A percentile compares a stretch with the other conserved stretches of the same genome.
phyloP scores from a whole-genome alignment of 441 rosid genomes.

The Flueggea neowawraea region DNA sequence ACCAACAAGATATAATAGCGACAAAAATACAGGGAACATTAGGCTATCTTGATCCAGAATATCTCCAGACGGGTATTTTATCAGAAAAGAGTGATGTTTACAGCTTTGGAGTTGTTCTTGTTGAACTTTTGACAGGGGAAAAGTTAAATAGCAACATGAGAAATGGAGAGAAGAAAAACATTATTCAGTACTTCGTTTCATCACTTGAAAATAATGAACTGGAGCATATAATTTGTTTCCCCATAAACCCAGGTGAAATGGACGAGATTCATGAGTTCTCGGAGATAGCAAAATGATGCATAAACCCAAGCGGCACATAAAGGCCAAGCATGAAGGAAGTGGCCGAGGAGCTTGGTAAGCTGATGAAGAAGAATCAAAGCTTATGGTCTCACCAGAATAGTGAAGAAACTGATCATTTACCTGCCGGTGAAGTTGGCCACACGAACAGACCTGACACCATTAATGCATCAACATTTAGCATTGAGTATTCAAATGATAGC shows the following conservation, averaged over 20 bases:
- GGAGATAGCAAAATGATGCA: constrained; percentile 20
- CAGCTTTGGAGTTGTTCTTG: constrained; percentile 32
- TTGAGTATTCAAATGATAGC: no score
- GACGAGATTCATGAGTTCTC: constrained; percentile 26
- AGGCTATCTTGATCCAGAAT: constrained; percentile 36
- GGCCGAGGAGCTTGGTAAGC: constrained; percentile 19
- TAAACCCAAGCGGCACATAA: constrained; percentile 6
- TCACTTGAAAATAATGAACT: constrained; percentile 10
- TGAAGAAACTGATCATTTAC: neutral
- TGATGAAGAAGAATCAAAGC: constrained; percentile 7
- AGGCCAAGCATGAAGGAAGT: constrained; percentile 32
- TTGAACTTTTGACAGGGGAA: constrained; percentile 26
- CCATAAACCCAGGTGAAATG: constrained; percentile 14
- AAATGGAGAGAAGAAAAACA: constrained; percentile 8
- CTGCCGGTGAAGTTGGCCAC: neutral
- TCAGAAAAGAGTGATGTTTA: constrained; percentile 27
- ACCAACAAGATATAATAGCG: constrained; percentile 5
- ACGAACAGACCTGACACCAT: no score
- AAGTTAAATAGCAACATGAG: constrained; percentile 13
- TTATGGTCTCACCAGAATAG: constrained; percentile 6
- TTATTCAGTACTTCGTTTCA: constrained; percentile 18
- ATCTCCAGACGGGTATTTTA: constrained; percentile 20
- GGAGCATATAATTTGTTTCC: constrained; percentile 6
- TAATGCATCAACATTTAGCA: no score
- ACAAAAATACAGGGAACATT: constrained; percentile 20